Evolutionary conservation across 2,329 filamentous ascomycete species (phyloP), one percentile per base, ranked within the genome.

Genomic region (Diaporthe eres): DNA sequence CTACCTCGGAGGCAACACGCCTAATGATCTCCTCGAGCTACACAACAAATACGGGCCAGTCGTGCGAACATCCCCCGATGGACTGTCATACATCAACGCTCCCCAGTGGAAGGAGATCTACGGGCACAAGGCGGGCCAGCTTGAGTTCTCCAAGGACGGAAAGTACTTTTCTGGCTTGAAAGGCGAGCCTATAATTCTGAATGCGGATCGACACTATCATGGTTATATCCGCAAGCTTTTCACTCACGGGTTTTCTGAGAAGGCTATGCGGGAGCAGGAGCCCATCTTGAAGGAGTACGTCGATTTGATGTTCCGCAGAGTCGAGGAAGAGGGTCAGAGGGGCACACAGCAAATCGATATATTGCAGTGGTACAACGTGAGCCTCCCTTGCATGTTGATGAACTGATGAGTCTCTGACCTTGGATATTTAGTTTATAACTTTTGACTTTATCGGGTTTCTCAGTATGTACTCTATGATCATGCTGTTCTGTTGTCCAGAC

Each of bases 1-100:
- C 17, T 77, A 67, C 71, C 37, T 80, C 0, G 74, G 68, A 12
- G 80, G 80, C 13, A 65, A 77, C 15, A 72, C 78, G 37, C 76
- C 78, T 13, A 39, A 53, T 47, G 77, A 76, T 65, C 53, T 80
- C 39, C 51, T 60, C 2, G 71, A 70, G 15, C 53, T 76, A n/a
- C 74, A 75, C 34, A 44, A 75, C 19, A 68, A 67, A 25, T 70
- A 74, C 42, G 72, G 72, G 6, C 58, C 28, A 25, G 73, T 74
- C 6, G 63, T 74, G 0, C 51, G 73, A 9, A 31, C 60, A 10
- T 49, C 63, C n/a, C 63, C 73, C 1, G 34, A 49, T 25, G 73
- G 63, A 22, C 25, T 74, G 5, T 71, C 63, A 37, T 74, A 71
- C 28, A 71, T 60, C 37, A 67, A 71, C 25, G 63, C 73, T 47